Evolutionary conservation across 768 basidiomycete species (phyloP), one percentile per base, ranked within the genome.

Genomic region (Boletus sp.): DNA sequence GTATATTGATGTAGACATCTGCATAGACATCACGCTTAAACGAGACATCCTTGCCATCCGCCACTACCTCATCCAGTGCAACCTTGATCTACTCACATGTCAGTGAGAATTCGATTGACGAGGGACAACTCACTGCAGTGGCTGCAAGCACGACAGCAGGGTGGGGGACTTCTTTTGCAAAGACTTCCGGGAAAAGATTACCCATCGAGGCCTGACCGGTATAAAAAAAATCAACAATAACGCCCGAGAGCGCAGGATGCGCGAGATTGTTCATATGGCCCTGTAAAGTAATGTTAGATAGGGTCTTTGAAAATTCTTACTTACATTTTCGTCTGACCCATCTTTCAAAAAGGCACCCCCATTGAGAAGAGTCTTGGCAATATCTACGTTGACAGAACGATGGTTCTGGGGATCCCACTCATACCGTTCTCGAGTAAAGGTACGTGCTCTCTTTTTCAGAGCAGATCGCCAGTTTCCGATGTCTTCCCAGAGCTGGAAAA

Each of bases 191-290:
- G 36, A 55, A 15, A 40, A 40, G 39, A 15, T 18, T 40, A 15
- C 39, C 39, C 15, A 40, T 40, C n/a, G n/a, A 40, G n/a, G 17
- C 17, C n/a, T 40, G 39, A 40, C 57, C 44, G 1, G 46, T 56
- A 14, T 62, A 58, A 11, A 59, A 59, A 32, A 47, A 59, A 15
- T 61, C 49, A 14, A 61, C 11, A 5, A 61, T 14, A 47, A 61
- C 47, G 4, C 57, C 47, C 3, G 32, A 9, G 17, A 58, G 54
- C 5, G 28, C 54, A 2, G 36, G 57, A 10, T 58, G 54, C 2
- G 51, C 42, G 2, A 61, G 44, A 28, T 58, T 61, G 40, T 61
- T 61, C 1, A 20, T 47, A 28, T 49, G 51, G 5, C 57, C 60
- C 56, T 58, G 41, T 4, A 10, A 35, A 7, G 18, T 18, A 40